These are phyloP conservation scores for Colletotrichum incanum DNA, from an alignment of 2,329 filamentous ascomycete genomes.

Conservation along the genomic window DNA sequence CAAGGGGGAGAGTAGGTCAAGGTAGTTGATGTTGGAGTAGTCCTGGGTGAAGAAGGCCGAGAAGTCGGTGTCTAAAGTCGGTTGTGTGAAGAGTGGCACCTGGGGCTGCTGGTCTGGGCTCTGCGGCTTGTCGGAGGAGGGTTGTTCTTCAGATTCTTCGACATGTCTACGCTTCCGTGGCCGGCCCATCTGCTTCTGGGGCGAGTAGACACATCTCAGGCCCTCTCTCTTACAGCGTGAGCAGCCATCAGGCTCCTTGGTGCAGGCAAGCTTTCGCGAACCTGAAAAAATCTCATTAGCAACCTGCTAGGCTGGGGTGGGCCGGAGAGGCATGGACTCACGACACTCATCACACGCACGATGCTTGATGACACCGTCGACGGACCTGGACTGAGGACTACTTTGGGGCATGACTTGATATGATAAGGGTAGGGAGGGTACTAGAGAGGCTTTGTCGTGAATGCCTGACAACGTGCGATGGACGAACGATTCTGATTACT, in stretches of 20 bases:
- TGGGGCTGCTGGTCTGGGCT: constrained; percentile 18
- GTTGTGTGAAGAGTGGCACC: constrained; percentile 32
- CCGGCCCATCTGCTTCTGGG: constrained; percentile 77
- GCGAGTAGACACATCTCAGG: constrained; percentile 73
- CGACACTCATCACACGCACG: constrained; percentile 79
- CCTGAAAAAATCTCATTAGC: constrained; percentile 59
- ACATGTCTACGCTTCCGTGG: constrained; percentile 70
- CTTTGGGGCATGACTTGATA: constrained; percentile 40
- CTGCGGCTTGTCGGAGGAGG: constrained; percentile 13
- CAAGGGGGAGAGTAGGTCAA: constrained; percentile 52
- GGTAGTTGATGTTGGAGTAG: constrained; percentile 52
- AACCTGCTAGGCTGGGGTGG: background rate
- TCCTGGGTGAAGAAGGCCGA: constrained; percentile 53
- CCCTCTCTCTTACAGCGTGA: constrained; percentile 71
- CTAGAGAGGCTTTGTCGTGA: constrained; percentile 17
- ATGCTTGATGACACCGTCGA: constrained; percentile 61
- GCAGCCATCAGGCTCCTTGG: constrained; percentile 74
- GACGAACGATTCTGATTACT: constrained; percentile 31
- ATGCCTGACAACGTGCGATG: constrained; percentile 30
- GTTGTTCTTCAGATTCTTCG: constrained; percentile 48
- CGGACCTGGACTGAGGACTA: constrained; percentile 36
- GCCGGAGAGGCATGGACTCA: constrained; percentile 57
- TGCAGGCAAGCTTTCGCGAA: constrained; percentile 75
- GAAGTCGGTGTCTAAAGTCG: constrained; percentile 51
- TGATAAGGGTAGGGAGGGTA: constrained; percentile 3